Percentiles rank a stretch among this genome's conserved stretches.
Evolutionary conservation across 768 basidiomycete genomes (phyloP).

Genomic region (Flagelloscypha sp.): DNA sequence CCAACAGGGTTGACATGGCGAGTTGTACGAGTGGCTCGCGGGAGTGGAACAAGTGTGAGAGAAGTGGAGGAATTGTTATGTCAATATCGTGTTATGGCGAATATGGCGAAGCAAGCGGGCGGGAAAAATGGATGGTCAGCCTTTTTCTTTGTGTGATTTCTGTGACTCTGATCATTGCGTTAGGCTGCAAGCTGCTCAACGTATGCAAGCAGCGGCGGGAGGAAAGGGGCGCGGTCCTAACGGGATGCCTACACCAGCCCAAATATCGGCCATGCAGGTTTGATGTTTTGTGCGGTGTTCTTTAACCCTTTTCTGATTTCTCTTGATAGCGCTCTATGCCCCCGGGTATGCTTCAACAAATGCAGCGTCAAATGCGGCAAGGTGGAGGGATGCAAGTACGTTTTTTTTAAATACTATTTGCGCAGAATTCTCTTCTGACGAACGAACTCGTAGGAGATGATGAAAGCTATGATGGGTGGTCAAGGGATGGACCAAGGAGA

Average conservation of each 20-base stretch:
- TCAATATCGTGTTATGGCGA: slow-evolving; percentile 98
- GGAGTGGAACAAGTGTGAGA: slow-evolving; percentile 88
- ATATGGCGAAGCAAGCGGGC: slow-evolving; percentile 96
- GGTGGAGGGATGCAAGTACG: slow-evolving; percentile 91
- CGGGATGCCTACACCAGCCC: slow-evolving; percentile 87
- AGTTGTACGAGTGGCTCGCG: slow-evolving; percentile 82
- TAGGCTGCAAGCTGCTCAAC: slow-evolving; percentile 83
- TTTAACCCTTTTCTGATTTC: slow-evolving; percentile 3
- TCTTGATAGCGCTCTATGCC: slow-evolving; percentile 74
- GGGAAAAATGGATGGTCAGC: slow-evolving; percentile 91
- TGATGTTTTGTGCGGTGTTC: slow-evolving; percentile 17
- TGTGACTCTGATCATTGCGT: slow-evolving; percentile 5
- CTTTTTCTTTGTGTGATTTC: slow-evolving; percentile 3
- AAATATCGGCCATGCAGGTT: slow-evolving; percentile 92
- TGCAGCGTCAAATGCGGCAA: slow-evolving; percentile 73
- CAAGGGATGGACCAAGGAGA: slow-evolving; percentile 84
- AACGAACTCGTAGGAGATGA: no score
- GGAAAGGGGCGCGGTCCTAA: slow-evolving; percentile 81
- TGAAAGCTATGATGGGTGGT: slow-evolving; percentile 97
- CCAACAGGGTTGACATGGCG: slow-evolving; percentile 85
- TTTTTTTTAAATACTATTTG: no score
- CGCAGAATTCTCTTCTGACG: no score
- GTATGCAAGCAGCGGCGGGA: slow-evolving; percentile 82
- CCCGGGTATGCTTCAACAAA: slow-evolving; percentile 90
- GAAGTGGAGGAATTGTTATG: slow-evolving; percentile 98